Base-by-base conservation (phyloP, 331 rosid species). In the Acacia concinna region DNA sequence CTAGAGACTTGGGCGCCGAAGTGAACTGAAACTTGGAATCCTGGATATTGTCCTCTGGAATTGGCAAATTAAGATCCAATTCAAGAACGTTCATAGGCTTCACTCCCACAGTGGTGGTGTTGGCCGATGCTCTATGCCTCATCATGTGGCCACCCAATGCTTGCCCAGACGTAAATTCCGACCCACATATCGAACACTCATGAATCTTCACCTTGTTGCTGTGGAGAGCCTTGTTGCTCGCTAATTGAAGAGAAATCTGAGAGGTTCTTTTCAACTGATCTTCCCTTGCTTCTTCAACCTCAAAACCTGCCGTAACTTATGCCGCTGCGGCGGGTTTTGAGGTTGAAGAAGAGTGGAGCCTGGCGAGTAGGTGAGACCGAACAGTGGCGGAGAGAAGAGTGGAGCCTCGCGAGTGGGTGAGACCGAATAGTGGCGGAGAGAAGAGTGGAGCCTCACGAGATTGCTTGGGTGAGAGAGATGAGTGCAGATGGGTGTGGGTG, bases 121-220 rank as follows among this genome's bases (percentile, higher is more conserved):
- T 78, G 4, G 87, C 7, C 1, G 88, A 54, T 0, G 97, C 74
- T 65, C 98, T 86, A 64, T 96, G 99, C 79, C 99, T 85, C 66
- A 98, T 93, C 99, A 96, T 96, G 71, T 96, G 99, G 1, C 98
- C 99, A 21, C 99, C 97, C 59, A 96, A 86, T 20, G 98, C 99
- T 85, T 96, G 99, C 0, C 97, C 98, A 0, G 99, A 96, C 25
- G 85, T 77, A 77, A 96, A 96, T 72, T 96, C 99, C 8, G 93
- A 86, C 1, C 99, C 92, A 56, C 98, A 96, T 23, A 96, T 89
- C 12, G 99, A 93, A 80, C 99, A 96, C 88, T 91, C 99, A 15
- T 93, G 99, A 69, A 91, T 82, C 82, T 96, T 95, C 0, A 79
- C 69, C 65, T 87, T 90, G 76, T 67, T 85, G 23, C 47, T 14